Base-by-base conservation (phyloP, 2,329 filamentous ascomycete genomes). In the Calonectria pteridis region DNA sequence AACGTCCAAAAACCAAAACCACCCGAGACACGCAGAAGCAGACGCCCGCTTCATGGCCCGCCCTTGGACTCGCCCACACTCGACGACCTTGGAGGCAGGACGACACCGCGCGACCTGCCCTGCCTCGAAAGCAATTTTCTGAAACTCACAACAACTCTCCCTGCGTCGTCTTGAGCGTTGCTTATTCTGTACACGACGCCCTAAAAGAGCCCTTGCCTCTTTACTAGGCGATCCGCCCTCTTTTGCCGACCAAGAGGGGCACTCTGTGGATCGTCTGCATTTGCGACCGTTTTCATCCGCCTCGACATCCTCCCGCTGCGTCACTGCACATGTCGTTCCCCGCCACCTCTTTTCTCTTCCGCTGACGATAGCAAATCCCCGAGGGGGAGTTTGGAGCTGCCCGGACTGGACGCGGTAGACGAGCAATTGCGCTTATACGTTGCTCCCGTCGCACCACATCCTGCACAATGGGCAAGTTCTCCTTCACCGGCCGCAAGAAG, bases 401-500 rank as follows among this genome's bases (percentile, higher is more conserved):
- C 35, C 68, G 66, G 67, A 43, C 69, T 72, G 74, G 74, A 62
- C 33, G 20, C 23, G 35, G 55, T 35, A 62, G 35, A 62, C 55
- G 33, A 40, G 33, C 50, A 67, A 43, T 67, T 67, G 26, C 33
- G 20, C 46, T 53, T 31, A 37, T 28, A 26, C 51, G 37, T 20
- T 43, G 37, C 51, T 46, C 37, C 9, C 59, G 23, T 51, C 23
- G 62, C 68, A 53, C 65, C 69, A 64, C 71, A 69, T 50, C 37
- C 40, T 37, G 37, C 71, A 77, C 46, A 23, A 82, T 82, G 81
- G 76, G 75, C 72, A 81, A 80, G 67, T 82, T 82, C 71, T 74
- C 77, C 3, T 81, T 82, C 33, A 73, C 76, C 29, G 71, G 79
- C 63, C 79, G 79, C 78, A 81, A 81, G 75, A 81, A 81, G 79